Evolutionary conservation across 345 rosid genomes (phyloP), one percentile per base, ranked within the genome.

Genomic region (Punica granatum): DNA sequence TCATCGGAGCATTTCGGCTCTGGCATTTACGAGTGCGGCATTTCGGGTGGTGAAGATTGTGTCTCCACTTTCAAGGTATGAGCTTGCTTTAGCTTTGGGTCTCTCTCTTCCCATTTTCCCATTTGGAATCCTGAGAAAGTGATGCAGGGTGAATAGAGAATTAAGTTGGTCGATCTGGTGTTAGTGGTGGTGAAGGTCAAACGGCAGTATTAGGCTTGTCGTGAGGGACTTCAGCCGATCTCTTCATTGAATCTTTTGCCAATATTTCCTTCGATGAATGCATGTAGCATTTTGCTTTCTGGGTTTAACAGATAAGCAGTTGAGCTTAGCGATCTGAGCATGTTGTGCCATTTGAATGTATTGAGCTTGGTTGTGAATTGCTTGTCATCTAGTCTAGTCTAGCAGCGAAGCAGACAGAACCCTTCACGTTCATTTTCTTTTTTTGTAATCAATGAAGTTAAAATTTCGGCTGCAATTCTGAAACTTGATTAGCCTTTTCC

Each of bases 31-130:
- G 63, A 53, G 66, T 46, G 73, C 46, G 63, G 64, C 63, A 54
- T 63, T 78, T 61, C 43, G 67, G 58, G 54, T 39, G 69, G 37
- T 68, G 69, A 36, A 51, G 37, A 64, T 44, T 66, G 64, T 72
- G 56, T 68, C 60, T 56, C 73, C 69, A 51, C 42, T 68, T 74
- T 41, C 72, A 67, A 72, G 86, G 84, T 80, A 78, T 34, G 73
- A 35, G 25, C 71, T 69, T n/a, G 33, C 68, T 64, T 69, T 62
- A 53, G 36, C 64, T 26, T 72, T 69, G 33, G 53, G 65, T 34
- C 11, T 31, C 23, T 59, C 58, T 65, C 64, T 37, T 34, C 53
- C 9, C 7, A 33, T 46, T 71, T 69, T n/a, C 31, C 58, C 41
- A 32, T 19, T 42, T 15, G 54, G 43, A 59, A 4, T 23, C 46